phyloP scores from a whole-genome alignment of 257 asterid species.

The Gentiana straminea region DNA sequence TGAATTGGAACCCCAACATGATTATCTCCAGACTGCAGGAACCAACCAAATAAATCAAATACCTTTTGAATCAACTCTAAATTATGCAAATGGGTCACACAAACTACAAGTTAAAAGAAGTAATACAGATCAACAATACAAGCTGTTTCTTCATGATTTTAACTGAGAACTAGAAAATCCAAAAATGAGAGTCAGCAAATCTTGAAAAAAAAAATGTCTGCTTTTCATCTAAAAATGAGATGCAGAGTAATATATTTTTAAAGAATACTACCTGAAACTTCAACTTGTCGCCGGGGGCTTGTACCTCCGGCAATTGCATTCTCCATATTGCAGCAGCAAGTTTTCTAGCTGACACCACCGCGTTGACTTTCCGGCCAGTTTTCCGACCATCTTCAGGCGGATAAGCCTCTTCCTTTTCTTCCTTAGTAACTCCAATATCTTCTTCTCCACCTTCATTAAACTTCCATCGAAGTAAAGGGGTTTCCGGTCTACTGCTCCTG shows the following conservation, averaged over 20 bases:
- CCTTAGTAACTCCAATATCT: neutral
- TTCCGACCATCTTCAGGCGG: slow-evolving; percentile 22
- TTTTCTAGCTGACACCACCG: slow-evolving; percentile 34
- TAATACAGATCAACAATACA: too few relatives aligned
- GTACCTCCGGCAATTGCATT: slow-evolving; percentile 45
- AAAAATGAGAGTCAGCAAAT: too few relatives aligned
- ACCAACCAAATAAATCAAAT: slow-evolving; percentile 3
- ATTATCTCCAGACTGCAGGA: slow-evolving; percentile 27
- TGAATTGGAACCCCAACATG: slow-evolving; percentile 26
- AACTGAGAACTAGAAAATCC: neutral
- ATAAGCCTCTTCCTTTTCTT: slow-evolving; percentile 15
- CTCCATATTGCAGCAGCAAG: slow-evolving; percentile 55
- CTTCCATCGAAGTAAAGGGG: slow-evolving; percentile 59
- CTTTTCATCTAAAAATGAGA: too few relatives aligned
- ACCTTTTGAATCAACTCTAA: neutral
- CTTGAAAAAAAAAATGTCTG: too few relatives aligned
- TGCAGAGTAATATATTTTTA: neutral
- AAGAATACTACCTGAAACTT: slow-evolving; percentile 37
- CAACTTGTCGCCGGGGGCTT: slow-evolving; percentile 17
- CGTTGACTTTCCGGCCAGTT: slow-evolving; percentile 17
- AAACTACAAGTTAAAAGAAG: too few relatives aligned
- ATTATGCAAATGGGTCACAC: neutral
- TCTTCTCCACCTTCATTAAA: slow-evolving; percentile 23
- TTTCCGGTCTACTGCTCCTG: slow-evolving; percentile 42
- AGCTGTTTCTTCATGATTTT: neutral